A percentile compares a stretch with the other conserved stretches of the same genome.
phyloP scores from a whole-genome alignment of 2,329 filamentous ascomycete species.

The Arthrobotrys pseudoclavata region DNA sequence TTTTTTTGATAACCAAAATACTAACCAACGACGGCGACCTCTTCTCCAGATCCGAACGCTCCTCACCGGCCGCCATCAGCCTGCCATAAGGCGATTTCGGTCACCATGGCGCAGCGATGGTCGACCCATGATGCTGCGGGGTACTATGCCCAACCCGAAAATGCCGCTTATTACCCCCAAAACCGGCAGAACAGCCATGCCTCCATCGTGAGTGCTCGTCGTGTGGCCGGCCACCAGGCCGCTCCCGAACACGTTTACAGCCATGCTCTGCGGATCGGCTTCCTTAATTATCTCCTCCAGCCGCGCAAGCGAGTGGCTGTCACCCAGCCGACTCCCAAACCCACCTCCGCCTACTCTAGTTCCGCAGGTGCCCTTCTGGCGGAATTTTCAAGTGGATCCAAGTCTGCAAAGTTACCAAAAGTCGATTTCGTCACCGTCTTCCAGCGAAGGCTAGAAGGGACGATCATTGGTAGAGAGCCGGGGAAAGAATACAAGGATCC shows the following conservation, averaged over 20 bases:
- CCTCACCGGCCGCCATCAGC: slow-evolving; percentile 22
- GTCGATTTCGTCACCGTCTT: slow-evolving; percentile 76
- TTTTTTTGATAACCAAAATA: slow-evolving; percentile 10
- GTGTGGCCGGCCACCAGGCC: slow-evolving; percentile 64
- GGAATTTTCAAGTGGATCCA: slow-evolving; percentile 72
- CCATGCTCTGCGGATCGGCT: slow-evolving; percentile 90
- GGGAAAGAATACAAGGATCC: slow-evolving; percentile 91
- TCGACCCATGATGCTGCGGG: slow-evolving; percentile 56
- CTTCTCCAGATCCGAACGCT: slow-evolving; percentile 23
- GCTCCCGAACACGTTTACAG: slow-evolving; percentile 84
- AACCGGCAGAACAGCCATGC: slow-evolving; percentile 62
- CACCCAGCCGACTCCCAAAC: slow-evolving; percentile 72
- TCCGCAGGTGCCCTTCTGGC: slow-evolving; percentile 73
- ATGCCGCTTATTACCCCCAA: slow-evolving; percentile 49
- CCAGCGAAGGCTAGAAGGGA: slow-evolving; percentile 83
- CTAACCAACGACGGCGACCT: slow-evolving; percentile 31
- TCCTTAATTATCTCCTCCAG: slow-evolving; percentile 91
- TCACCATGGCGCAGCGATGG: slow-evolving; percentile 60
- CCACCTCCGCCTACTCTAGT: slow-evolving; percentile 75
- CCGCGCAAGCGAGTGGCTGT: slow-evolving; percentile 89
- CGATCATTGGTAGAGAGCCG: slow-evolving; percentile 84
- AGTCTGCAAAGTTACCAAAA: slow-evolving; percentile 79
- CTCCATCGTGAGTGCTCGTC: slow-evolving; percentile 67
- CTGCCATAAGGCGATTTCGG: slow-evolving; percentile 54
- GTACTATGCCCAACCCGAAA: slow-evolving; percentile 57